Base-by-base conservation (phyloP, 1,139 yeast genomes). In the Saccharomyces pastorianus region DNA sequence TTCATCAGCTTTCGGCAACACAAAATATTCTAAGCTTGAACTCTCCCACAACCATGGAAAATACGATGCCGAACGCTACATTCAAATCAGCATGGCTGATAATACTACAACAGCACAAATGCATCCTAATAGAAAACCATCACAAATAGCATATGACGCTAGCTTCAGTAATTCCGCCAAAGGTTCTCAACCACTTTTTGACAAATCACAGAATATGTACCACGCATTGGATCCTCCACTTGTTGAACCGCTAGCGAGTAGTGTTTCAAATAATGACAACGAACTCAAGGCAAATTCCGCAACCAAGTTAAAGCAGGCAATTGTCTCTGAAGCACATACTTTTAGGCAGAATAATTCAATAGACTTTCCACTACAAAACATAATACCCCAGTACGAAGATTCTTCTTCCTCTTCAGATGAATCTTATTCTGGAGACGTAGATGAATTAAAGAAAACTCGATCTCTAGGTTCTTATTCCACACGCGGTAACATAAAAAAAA, bases 251-350 rank as follows among this genome's bases (percentile, higher is more conserved):
- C n/a, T 13, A 17, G 26, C 20, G 65, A 49, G 56, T 59, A 14
- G 56, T 59, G 55, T 51, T 53, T 38, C 53, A 50, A 25, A 51
- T 56, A 6, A 32, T 41, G 26, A 48, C 44, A 14, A 50, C 29
- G 6, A 34, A 8, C 28, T 17, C 44, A 38, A 38, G 13, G n/a
- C 25, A 4, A 38, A 20, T 38, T 20, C 44, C n/a, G 5, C 44
- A 7, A 38, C 44, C 11, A 38, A 17, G 26, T 38, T 38, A 20
- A 38, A 38, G 44, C 44, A 38, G n/a, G 25, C 25, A 11, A 38
- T 38, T 17, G 44, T 14, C 2, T 38, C 26, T 17, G 44, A 38
- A 20, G 44, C 44, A 9, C 44, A 20, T 17, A 38, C 7, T 20
- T 38, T 38, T 23, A 38, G 44, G 8, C 8, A 20, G 7, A 38